Evolutionary conservation across 1,284 basidiomycete species (phyloP), one percentile per base, ranked within the genome.

Genomic region (Meripilus lineatus): DNA sequence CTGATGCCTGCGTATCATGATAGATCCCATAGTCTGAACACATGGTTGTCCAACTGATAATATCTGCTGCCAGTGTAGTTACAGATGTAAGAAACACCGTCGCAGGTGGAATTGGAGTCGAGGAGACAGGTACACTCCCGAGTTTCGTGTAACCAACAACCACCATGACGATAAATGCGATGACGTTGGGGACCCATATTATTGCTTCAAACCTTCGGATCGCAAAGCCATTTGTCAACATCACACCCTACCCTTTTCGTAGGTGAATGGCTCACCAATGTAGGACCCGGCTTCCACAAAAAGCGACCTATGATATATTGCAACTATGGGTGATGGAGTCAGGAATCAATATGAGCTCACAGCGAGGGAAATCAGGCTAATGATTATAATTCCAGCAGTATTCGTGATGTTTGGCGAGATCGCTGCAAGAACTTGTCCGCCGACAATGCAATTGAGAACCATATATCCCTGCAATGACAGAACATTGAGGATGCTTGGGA

Each of bases 371-470:
- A 89, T 72, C 21, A 86, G 48, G 2, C 77, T 70, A 22, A 91
- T 84, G 45, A 93, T 82, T n/a, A 89, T 82, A 48, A 93, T 92
- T 1, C 90, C 90, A 5, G 87, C 44, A 0, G 75, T 72, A 36
- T 71, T 72, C 45, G 70, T 54, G n/a, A 79, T 53, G 43, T 67
- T 66, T 15, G 62, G 58, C 33, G 76, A 82, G 6, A 81, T 77
- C 26, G 79, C 74, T 2, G 79, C 75, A 33, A 90, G 65, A 1
- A 80, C 77, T 58, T 89, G 85, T 0, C 85, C 88, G 5, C 84
- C 87, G 40, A 87, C 69, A 54, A 90, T 88, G 40, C 74, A 77
- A 54, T 84, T 85, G 44, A 93, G 63, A 37, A 87, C 75, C 42
- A 84, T 67, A 62, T 79, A 90, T 0, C 85, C 84, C 58, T 85